Evolutionary conservation across 805 yeast genomes (phyloP).

Genomic region (Ogataea trehalophila): DNA sequence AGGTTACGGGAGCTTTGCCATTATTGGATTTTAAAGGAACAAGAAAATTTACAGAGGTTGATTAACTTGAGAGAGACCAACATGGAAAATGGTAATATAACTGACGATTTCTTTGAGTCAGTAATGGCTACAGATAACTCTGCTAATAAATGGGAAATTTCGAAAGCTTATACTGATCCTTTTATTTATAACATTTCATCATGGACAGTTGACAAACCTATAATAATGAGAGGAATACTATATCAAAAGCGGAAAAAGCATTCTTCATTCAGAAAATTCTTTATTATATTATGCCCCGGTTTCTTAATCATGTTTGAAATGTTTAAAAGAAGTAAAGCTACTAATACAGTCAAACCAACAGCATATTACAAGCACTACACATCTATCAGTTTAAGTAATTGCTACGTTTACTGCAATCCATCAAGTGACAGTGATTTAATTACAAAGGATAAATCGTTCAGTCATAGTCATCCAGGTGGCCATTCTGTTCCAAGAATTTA

Average conservation of each 20-base stretch:
- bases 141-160: constrained; percentile 46
- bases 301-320: constrained; percentile 54
- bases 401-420: constrained; percentile 74
- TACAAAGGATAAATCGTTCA: constrained; percentile 33
- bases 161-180: constrained; percentile 51
- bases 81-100: constrained; percentile 38
- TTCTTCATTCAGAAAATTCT: constrained; percentile 55
- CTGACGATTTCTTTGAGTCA: constrained; percentile 52
- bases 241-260: constrained; percentile 70
- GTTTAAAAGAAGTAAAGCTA: constrained; percentile 38
- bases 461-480: constrained; percentile 47
- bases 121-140: constrained; percentile 36
- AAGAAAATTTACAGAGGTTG: constrained; percentile 36
- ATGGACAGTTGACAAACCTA: constrained; percentile 52
- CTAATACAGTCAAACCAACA: constrained; percentile 42
- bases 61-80: constrained; percentile 40
- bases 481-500: constrained; percentile 66
- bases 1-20: constrained; percentile 37
- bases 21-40: constrained; percentile 57
- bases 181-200: constrained; percentile 50
- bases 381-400: constrained; percentile 57
- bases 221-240: constrained; percentile 61
- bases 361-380: constrained; percentile 47
- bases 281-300: constrained; percentile 67
- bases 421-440: constrained; percentile 55